phyloP scores from a whole-genome alignment of 2,329 filamentous ascomycete genomes.

The Sporothrix sp. region DNA sequence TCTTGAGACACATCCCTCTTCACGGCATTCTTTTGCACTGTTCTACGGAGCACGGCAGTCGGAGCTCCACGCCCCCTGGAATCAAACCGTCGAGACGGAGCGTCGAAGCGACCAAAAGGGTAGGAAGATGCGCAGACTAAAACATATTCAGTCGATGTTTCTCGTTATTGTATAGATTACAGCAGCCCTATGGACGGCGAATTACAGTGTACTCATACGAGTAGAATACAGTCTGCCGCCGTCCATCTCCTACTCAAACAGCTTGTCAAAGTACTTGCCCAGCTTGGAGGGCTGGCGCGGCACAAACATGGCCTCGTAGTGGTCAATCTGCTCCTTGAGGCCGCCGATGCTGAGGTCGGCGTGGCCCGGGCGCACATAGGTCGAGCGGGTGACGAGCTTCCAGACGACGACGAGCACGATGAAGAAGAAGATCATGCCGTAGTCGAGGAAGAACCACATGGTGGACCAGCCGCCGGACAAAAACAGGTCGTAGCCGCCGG shows the following conservation, averaged over 20 bases:
- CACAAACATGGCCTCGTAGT: slow-evolving; percentile 28
- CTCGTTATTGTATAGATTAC: too few species aligned
- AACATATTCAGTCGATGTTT: too few species aligned
- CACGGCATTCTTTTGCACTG: too few species aligned
- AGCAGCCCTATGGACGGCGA: too few species aligned
- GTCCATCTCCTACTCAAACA: slow-evolving; percentile 6
- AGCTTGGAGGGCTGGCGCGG: slow-evolving; percentile 2
- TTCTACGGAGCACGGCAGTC: too few species aligned
- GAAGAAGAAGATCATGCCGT: slow-evolving; percentile 16
- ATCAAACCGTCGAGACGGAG: too few species aligned
- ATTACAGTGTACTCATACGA: too few species aligned
- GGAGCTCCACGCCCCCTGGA: too few species aligned
- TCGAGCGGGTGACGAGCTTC: slow-evolving; percentile 12
- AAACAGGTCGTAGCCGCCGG: slow-evolving; percentile 13
- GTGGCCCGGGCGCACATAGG: slow-evolving; percentile 12
- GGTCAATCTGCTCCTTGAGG: slow-evolving; percentile 22
- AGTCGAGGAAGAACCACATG: slow-evolving; percentile 17
- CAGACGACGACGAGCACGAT: slow-evolving; percentile 5
- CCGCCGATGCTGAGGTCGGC: slow-evolving; percentile 20
- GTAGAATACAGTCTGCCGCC: too few species aligned
- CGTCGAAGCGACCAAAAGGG: too few species aligned
- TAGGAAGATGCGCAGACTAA: too few species aligned
- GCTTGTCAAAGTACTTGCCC: slow-evolving; percentile 7
- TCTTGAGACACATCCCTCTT: too few species aligned
- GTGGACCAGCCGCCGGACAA: slow-evolving; percentile 10